Percentiles rank a stretch among this genome's conserved stretches.
Evolutionary conservation across 768 basidiomycete species (phyloP).

Genomic region (Leccinum boreale): DNA sequence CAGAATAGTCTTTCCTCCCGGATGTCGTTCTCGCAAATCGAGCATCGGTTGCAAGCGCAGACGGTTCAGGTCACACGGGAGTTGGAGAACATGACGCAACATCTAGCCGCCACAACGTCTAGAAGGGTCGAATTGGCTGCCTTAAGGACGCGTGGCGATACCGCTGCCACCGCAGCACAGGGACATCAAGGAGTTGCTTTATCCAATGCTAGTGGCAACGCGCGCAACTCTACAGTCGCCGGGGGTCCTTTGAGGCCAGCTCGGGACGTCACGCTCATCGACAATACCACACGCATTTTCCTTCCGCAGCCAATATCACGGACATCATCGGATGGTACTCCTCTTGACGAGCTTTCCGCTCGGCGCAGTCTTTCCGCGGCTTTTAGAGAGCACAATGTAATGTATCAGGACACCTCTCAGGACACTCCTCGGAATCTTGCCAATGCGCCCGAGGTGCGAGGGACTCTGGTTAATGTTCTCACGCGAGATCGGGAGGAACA

Average conservation of each 20-base stretch:
- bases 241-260: slow-evolving; percentile 14
- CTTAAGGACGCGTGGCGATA: slow-evolving; percentile 8
- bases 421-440: slow-evolving; percentile 21
- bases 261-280: slow-evolving; percentile 17
- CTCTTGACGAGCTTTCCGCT: slow-evolving; percentile 17
- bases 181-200: background rate
- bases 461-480: slow-evolving; percentile 22
- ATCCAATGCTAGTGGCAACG: slow-evolving; percentile 2
- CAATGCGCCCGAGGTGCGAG: slow-evolving; percentile 23
- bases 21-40: slow-evolving; percentile 23
- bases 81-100: slow-evolving; percentile 31
- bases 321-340: slow-evolving; percentile 21
- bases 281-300: slow-evolving; percentile 16
- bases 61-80: slow-evolving; percentile 32
- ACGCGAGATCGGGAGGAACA: slow-evolving; percentile 24
- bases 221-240: slow-evolving; percentile 5
- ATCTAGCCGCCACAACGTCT: slow-evolving; percentile 19
- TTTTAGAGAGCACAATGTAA: slow-evolving; percentile 18
- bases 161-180: background rate
- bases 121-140: slow-evolving; percentile 24
- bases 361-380: slow-evolving; percentile 22
- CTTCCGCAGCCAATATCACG: slow-evolving; percentile 24
- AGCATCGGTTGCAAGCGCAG: slow-evolving; percentile 29
- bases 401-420: slow-evolving; percentile 14
- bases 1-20: slow-evolving; percentile 17